Base-by-base conservation (phyloP, 805 yeast species). In the Pichia scutulata region DNA sequence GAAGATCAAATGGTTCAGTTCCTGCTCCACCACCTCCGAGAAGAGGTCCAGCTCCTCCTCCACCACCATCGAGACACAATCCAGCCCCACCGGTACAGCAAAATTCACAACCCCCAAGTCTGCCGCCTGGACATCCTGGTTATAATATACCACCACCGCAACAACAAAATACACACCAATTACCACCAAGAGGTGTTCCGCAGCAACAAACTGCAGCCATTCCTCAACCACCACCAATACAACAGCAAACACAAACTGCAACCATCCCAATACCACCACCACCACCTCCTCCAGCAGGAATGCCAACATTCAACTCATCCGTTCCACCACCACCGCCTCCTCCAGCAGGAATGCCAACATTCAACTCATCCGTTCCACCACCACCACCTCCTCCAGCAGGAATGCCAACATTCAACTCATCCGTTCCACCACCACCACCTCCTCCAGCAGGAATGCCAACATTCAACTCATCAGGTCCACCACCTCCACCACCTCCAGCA, bases 81-180 rank as follows among this genome's bases (percentile, higher is more conserved):
- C 73, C 71, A n/a, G 76, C 72, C 28, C 76, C 73, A 25, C 72
- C 70, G 30, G 71, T 75, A 7, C 68, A 75, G 4, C 69, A 63
- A 50, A 50, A 47, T 18, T 21, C 48, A 14, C 19, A n/a, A 6
- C 43, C 51, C 6, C 49, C 60, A 4, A 37, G 52, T 6, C 42
- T 42, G 14, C 50, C 52, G 6, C 41, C 48, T 10, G 42, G 44
- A 18, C 48, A 44, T 40, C 48, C 48, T 16, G 44, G 46, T 33
- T 39, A 39, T 43, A n/a, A 33, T 33, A 33, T 7, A 33, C 19
- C 19, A 33, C 37, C 37, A 33, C 19, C 3, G 2, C 40, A 41
- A 7, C 42, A 18, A 41, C 36, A n/a, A n/a, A n/a, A n/a, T n/a
- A n/a, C 16, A 28, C 52, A 46, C 33, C 44, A 30, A 37, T 39